Base-by-base conservation (phyloP, 108 stramenopile genomes). In the Cylindrotheca closterium region DNA sequence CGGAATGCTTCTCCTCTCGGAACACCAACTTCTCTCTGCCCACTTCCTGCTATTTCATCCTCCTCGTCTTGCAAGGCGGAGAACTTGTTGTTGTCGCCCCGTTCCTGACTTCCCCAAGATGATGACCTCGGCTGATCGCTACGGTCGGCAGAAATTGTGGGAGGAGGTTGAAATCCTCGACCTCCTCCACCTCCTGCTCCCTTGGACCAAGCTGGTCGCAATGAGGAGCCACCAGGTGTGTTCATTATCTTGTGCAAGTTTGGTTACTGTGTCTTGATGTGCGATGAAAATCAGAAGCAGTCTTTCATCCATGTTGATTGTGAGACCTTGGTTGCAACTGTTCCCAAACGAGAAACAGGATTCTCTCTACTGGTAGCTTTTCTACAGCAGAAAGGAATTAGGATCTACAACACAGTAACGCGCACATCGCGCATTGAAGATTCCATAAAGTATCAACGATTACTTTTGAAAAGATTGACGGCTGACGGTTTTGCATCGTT, bases 141-240 rank as follows among this genome's bases (percentile, higher is more conserved):
- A 21, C 62, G 71, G 4, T 59, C 68, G 10, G 75, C 71, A 10
- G 74, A 65, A 15, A 85, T 86, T 19, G 87, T 74, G 37, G 90
- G 90, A 17, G 90, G 90, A 3, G 90, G 90, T 64, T 92, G 90
- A 62, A 92, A 88, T 0, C 85, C 87, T 45, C 78, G 58, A 30
- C 81, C 75, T n/a, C 75, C 75, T 15, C 76, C 76, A 31, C 72
- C 71, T 27, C 63, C 32, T 27, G 62, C 30, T 49, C 66, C 64
- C 28, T 71, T 72, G 67, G 55, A 50, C 82, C 82, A 83, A 29
- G 78, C 82, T 30, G 82, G 82, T 63, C 82, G 69, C 49, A 83
- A 51, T 4, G 71, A 73, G 4, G 79, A 72, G 37, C 54, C 65
- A 30, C 52, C 67, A 12, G 65, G 23, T 49, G 71, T 66, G 33